phyloP scores from a whole-genome alignment of 441 rosid genomes.

The Gossypium davidsonii region DNA sequence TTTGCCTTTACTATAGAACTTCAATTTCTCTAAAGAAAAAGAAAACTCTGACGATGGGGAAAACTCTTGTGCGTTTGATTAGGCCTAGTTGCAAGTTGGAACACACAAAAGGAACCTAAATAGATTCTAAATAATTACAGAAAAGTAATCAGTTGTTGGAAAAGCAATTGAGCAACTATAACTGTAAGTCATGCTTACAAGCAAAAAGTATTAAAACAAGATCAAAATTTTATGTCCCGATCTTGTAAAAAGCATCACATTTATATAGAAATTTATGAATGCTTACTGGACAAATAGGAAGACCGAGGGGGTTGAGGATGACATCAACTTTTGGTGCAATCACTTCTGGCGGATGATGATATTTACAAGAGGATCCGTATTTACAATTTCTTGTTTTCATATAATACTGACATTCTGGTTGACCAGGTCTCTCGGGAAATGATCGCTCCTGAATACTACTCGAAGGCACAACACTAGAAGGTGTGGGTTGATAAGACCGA shows the following conservation, averaged over 20 bases:
- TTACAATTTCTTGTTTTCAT: constrained; percentile 90
- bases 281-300: constrained; percentile 88
- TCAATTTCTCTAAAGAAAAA: neutral
- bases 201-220: neutral
- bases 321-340: constrained; percentile 41
- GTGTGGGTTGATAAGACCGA: constrained; percentile 52
- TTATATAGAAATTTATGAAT: constrained; percentile 1
- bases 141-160: neutral
- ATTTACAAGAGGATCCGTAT: constrained; percentile 84
- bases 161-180: neutral
- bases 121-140: neutral
- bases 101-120: neutral
- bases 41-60: neutral
- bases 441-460: constrained; percentile 48
- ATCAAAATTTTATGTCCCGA: neutral
- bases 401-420: constrained; percentile 83
- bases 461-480: constrained; percentile 38
- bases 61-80: neutral
- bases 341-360: constrained; percentile 76
- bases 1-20: neutral
- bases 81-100: neutral
- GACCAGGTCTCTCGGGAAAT: constrained; percentile 84
- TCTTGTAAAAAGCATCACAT: constrained; percentile 10
- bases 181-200: neutral
- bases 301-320: constrained; percentile 62